These are phyloP conservation scores for Afroboletus lepidellus DNA, from an alignment of 1,284 basidiomycete species.

Conservation along the genomic window DNA sequence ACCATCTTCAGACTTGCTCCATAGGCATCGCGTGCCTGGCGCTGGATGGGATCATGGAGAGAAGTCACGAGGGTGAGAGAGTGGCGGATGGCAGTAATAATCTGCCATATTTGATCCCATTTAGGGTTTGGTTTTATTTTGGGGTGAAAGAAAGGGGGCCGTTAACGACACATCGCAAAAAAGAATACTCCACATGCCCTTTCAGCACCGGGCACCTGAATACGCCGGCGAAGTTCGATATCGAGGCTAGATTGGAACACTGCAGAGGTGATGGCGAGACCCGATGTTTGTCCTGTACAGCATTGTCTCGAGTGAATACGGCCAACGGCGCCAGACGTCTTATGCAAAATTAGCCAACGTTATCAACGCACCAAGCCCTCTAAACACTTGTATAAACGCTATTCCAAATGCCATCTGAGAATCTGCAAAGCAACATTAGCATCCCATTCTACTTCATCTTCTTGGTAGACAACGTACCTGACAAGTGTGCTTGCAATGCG, in stretches of 20 bases:
- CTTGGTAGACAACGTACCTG: constrained; percentile 9
- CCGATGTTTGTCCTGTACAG: constrained; percentile 15
- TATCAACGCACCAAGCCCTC: constrained; percentile 23
- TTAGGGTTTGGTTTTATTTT: no score
- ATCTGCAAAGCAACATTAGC: constrained; percentile 5
- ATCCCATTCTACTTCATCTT: neutral
- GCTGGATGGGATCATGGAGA: constrained; percentile 48
- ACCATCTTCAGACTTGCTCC: constrained; percentile 63
- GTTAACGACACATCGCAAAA: no score
- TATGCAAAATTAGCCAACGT: no score
- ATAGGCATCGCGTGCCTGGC: constrained; percentile 71
- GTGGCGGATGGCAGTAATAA: constrained; percentile 15
- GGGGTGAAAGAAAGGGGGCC: neutral
- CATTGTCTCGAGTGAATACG: no score
- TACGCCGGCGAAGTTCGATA: constrained; percentile 11
- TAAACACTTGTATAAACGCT: constrained; percentile 19
- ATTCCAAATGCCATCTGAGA: constrained; percentile 19
- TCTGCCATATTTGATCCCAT: no score
- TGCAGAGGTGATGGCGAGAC: constrained; percentile 21
- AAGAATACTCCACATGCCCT: neutral
- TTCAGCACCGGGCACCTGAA: neutral
- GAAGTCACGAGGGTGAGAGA: constrained; percentile 14
- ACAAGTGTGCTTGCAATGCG: constrained; percentile 21
- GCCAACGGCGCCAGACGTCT: no score
- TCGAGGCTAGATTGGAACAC: constrained; percentile 23